Conservation (phyloP, 768 basidiomycete genomes). For the Kwoniella pini region DNA sequence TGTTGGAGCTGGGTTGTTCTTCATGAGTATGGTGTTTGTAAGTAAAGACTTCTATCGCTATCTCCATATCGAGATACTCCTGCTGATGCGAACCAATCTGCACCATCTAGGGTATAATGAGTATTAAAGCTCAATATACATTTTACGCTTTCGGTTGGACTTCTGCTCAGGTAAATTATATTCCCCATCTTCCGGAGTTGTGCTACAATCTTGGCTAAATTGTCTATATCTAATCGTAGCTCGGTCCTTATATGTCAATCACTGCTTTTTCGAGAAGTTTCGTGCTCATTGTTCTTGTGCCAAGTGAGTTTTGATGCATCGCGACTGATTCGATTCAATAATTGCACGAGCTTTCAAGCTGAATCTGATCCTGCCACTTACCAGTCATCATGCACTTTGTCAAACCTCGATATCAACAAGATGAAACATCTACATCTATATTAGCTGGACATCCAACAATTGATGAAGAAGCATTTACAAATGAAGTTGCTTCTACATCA, state of each 20-base stretch:
- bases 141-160: conserved; percentile 53
- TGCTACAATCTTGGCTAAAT: background rate
- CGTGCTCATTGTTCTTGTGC: conserved; percentile 43
- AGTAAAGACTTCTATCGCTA: conserved; percentile 52
- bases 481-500: background rate
- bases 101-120: conserved; percentile 36
- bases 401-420: conserved; percentile 40
- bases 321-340: too few species aligned
- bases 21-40: conserved; percentile 67
- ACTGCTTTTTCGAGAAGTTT: conserved; percentile 35
- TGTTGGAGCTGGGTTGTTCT: conserved; percentile 66
- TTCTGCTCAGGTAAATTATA: conserved; percentile 44
- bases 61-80: background rate
- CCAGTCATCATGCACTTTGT: conserved; percentile 42
- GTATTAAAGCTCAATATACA: conserved; percentile 46
- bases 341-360: too few species aligned
- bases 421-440: background rate
- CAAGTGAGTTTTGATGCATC: conserved; percentile 34
- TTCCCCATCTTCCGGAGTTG: too few species aligned
- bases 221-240: conserved; percentile 32
- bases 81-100: background rate
- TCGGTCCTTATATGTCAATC: conserved; percentile 51
- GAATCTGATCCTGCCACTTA: too few species aligned
- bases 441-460: background rate
- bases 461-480: background rate